Base-by-base conservation (phyloP, 139 green algal genomes). In the Chlorella sp. region DNA sequence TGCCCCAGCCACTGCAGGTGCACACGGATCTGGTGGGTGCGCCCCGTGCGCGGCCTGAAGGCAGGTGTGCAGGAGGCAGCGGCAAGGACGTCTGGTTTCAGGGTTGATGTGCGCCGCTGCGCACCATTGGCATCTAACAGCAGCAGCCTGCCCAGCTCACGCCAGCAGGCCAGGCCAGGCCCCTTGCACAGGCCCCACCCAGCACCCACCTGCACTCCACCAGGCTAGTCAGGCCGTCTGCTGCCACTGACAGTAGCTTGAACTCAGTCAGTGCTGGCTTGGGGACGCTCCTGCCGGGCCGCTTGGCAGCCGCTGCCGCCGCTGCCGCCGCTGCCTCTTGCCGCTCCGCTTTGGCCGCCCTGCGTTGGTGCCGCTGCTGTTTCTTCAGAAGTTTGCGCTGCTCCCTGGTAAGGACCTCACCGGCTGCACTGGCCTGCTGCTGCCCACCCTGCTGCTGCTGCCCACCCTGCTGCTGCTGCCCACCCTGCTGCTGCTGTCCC, bases 11-110 rank as follows among this genome's bases (percentile, higher is more conserved):
- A 44, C 71, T 91, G 78, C 70, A 97, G 88, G 80, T 97, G 94
- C 32, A 94, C 94, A 38, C 90, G 86, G 26, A 96, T 92, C 85
- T 96, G 94, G 88, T 97, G 94, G 13, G 94, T 95, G 20, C 94
- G 82, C 23, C 94, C 94, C 0, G 93, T 96, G 41, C 74, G 69
- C 0, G 89, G 89, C 68, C 89, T 90, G 85, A 65, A 57, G 7
- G 11, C 4, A 68, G 2, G 62, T 3, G 25, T 34, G 28, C 16
- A 25, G 62, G 62, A 34, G 62, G 4, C 25, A 9, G 25, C 26
- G 25, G 26, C 11, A 25, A 68, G 23, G 21, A 32, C 28, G 25
- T 25, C 23, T 26, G 25, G 20, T n/a, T n/a, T n/a, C n/a, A n/a
- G n/a, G n/a, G n/a, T n/a, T n/a, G n/a, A n/a, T n/a, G n/a, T n/a